Percentiles rank a stretch among this genome's conserved stretches.
These are phyloP conservation scores for Selaginella moellendorffii DNA, from an alignment of 75 land plant genomes.

Conservation along the genomic window DNA sequence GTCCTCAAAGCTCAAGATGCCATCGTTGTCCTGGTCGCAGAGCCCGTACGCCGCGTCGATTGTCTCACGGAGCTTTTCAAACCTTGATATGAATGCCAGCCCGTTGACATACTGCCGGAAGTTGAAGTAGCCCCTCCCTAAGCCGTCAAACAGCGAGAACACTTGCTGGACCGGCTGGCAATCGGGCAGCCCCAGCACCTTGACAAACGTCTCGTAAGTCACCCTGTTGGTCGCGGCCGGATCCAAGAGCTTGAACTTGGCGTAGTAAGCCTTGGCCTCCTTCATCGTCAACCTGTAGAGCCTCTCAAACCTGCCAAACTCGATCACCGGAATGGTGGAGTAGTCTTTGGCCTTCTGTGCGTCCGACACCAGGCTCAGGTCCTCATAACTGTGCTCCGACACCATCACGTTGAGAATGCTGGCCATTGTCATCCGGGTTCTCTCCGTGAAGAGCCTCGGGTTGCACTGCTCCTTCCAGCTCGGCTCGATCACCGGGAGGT, in stretches of 20 bases:
- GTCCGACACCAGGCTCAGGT: slow-evolving; percentile 13
- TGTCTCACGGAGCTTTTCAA: slow-evolving; percentile 8
- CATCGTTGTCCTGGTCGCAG: slow-evolving; percentile 19
- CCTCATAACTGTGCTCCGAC: slow-evolving; percentile 19
- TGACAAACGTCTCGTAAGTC: slow-evolving; percentile 6
- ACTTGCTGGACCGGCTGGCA: not conserved
- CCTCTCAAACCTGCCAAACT: slow-evolving; percentile 20
- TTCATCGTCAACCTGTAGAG: slow-evolving; percentile 12
- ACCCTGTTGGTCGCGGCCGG: slow-evolving; percentile 7
- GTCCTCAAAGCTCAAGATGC: slow-evolving; percentile 12
- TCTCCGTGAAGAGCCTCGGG: slow-evolving; percentile 16
- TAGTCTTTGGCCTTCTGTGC: slow-evolving; percentile 13
- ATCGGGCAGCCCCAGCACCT: not conserved
- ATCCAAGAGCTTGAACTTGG: slow-evolving; percentile 15
- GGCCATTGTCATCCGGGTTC: slow-evolving; percentile 18
- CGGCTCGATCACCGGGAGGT: slow-evolving; percentile 17
- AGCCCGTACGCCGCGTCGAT: slow-evolving; percentile 14
- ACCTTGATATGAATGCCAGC: slow-evolving; percentile 13
- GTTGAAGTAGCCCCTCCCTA: not conserved
- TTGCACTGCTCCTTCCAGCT: slow-evolving; percentile 10
- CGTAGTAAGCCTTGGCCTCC: slow-evolving; percentile 16
- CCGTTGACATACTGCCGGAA: slow-evolving; percentile 18
- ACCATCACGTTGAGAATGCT: slow-evolving; percentile 17
- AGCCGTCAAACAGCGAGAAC: not conserved
- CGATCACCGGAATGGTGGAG: slow-evolving; percentile 10